Evolutionary conservation across 192 early-diverging fungal species (phyloP).

Genomic region (Backusella luteola): DNA sequence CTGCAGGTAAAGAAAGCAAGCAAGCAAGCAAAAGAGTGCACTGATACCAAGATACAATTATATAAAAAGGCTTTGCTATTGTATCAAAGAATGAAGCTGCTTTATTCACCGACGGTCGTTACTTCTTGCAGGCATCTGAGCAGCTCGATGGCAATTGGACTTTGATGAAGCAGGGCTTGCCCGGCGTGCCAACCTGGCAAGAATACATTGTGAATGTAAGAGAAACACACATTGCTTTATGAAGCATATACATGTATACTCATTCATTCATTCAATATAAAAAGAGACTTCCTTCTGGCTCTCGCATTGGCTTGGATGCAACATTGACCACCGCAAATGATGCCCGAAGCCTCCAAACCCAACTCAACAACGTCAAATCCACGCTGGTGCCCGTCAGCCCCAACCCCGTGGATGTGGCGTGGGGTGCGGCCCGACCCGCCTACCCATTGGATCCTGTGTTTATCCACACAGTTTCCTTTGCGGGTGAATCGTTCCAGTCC

Average conservation of each 20-base stretch:
- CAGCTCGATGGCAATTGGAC: conserved; percentile 93
- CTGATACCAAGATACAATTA: not conserved
- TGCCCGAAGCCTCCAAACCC: conserved; percentile 15
- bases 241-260: not conserved
- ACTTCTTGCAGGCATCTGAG: conserved; percentile 91
- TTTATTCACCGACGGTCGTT: conserved; percentile 94
- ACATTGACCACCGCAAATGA: conserved; percentile 66
- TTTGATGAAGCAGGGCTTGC: conserved; percentile 87
- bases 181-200: conserved; percentile 87
- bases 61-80: conserved; percentile 71
- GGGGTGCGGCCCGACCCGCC: conserved; percentile 68
- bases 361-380: conserved; percentile 44
- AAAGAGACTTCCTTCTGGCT: conserved; percentile 62
- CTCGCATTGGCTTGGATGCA: conserved; percentile 91
- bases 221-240: too few species aligned
- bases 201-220: conserved; percentile 76
- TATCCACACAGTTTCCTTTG: conserved; percentile 62
- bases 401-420: conserved; percentile 86
- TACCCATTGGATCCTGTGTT: conserved; percentile 62
- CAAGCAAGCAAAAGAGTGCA: not conserved
- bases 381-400: conserved; percentile 63
- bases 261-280: not conserved
- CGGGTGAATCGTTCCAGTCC: conserved; percentile 44
- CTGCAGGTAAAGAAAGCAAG: conserved; percentile 59
- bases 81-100: conserved; percentile 77